Evolutionary conservation across 345 rosid genomes (phyloP), one percentile per base, ranked within the genome.

Genomic region (Camelina laxa): DNA sequence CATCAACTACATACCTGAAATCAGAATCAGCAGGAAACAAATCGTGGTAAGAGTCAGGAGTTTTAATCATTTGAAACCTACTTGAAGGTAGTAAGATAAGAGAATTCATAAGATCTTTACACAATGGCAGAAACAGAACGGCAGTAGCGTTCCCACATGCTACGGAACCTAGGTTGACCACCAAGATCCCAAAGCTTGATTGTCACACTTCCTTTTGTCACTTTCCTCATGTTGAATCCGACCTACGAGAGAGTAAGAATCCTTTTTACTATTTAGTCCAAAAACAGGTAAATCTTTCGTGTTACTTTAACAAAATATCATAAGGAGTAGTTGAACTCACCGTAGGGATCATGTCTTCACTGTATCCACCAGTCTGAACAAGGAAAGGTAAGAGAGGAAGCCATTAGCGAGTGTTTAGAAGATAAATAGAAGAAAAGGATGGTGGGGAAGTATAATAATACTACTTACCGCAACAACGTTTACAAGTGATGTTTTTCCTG

Each of bases 111-210:
- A 69, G 77, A 55, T 64, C 12, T 75, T 69, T 88, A 92, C 97
- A 89, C 96, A 59, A 92, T 89, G 9, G 97, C 93, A 60, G 96
- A 89, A 78, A 89, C 96, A 27, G 96, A 86, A 76, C 96, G 97
- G 35, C 96, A 92, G 53, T 92, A 92, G 24, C 97, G 84, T 82
- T 92, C 96, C 97, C 96, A 92, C 97, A 92, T 92, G 63, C 97
- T 89, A 79, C 97, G 96, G 76, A 92, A 89, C 81, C 97, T 86
- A 57, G 97, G 97, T 72, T 90, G 90, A 83, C 98, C 98, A 70
- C 97, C 97, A 31, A 88, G 96, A 84, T 92, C 98, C 97, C 98
- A 93, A 76, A 93, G 80, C 80, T 91, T 93, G 67, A 93, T 93
- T 8, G 97, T 90, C 60, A 93, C 98, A 65, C 87, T 93, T 77